phyloP scores from a whole-genome alignment of 1,284 basidiomycete species.

The Mycosarcoma mackinlayi region DNA sequence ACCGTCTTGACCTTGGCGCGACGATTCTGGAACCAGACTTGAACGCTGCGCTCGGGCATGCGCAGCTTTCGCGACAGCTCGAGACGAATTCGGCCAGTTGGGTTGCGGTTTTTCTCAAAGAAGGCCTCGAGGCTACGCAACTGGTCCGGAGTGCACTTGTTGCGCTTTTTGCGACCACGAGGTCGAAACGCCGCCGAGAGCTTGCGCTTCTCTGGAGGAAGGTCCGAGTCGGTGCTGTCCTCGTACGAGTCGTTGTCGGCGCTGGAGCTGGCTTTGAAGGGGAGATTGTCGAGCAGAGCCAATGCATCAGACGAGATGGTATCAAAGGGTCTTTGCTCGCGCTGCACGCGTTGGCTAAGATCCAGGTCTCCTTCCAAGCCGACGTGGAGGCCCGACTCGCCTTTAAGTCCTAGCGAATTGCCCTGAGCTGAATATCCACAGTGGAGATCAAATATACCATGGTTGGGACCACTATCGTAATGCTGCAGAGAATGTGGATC shows the following conservation, averaged over 20 bases:
- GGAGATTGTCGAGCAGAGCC: constrained; percentile 33
- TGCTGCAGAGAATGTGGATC: constrained; percentile 13
- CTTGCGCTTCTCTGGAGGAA: constrained; percentile 45
- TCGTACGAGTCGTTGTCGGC: constrained; percentile 44
- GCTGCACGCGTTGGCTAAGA: constrained; percentile 10
- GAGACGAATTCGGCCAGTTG: constrained; percentile 47
- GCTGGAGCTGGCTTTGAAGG: constrained; percentile 22
- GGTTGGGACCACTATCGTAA: constrained; percentile 13
- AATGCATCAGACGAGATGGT: constrained; percentile 9
- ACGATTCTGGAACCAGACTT: constrained; percentile 61
- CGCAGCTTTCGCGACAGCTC: constrained; percentile 50
- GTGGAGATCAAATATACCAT: constrained; percentile 26
- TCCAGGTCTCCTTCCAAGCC: constrained; percentile 30
- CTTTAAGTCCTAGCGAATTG: constrained; percentile 31
- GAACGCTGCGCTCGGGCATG: constrained; percentile 60
- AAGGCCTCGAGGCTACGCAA: constrained; percentile 53
- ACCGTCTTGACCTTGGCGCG: constrained; percentile 53
- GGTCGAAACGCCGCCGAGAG: constrained; percentile 44
- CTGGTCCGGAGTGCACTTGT: constrained; percentile 60
- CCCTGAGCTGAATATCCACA: constrained; percentile 18
- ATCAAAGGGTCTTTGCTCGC: constrained; percentile 15
- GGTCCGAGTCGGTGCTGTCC: constrained; percentile 45
- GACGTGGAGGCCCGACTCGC: constrained; percentile 21
- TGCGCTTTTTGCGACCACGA: constrained; percentile 52
- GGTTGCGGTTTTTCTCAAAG: constrained; percentile 59